These are phyloP conservation scores for Leishmania tropica DNA, from an alignment of 208 protist species.

Conservation along the genomic window DNA sequence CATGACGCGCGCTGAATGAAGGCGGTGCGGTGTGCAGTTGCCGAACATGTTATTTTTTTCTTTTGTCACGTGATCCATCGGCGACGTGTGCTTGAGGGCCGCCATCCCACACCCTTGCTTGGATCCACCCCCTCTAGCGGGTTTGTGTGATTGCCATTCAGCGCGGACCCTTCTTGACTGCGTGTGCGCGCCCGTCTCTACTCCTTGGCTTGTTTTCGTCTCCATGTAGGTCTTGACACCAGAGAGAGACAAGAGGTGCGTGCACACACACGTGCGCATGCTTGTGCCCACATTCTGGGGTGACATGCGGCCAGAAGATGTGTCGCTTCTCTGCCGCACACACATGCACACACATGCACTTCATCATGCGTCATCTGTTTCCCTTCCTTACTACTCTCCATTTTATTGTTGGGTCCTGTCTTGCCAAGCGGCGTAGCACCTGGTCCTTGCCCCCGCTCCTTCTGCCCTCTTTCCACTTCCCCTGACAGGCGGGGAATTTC, in stretches of 20 bases:
- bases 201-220: background rate
- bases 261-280: background rate
- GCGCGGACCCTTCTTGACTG: background rate
- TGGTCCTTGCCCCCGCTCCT: background rate
- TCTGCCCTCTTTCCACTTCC: too few relatives aligned
- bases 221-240: too few relatives aligned
- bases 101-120: background rate
- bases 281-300: background rate
- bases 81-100: background rate
- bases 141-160: background rate
- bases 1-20: background rate
- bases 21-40: background rate
- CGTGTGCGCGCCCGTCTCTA: background rate
- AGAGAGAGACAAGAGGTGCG: background rate
- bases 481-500: background rate
- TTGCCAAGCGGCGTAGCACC: background rate
- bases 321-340: background rate
- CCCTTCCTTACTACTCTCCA: background rate
- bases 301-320: background rate
- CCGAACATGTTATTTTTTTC: background rate
- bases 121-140: background rate
- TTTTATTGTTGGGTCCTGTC: background rate
- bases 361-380: background rate
- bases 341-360: slow-evolving; percentile 3
- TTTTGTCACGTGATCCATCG: background rate